These are phyloP conservation scores for Endocarpon pusillum DNA, from an alignment of 495 filamentous ascomycete genomes.

Conservation along the genomic window DNA sequence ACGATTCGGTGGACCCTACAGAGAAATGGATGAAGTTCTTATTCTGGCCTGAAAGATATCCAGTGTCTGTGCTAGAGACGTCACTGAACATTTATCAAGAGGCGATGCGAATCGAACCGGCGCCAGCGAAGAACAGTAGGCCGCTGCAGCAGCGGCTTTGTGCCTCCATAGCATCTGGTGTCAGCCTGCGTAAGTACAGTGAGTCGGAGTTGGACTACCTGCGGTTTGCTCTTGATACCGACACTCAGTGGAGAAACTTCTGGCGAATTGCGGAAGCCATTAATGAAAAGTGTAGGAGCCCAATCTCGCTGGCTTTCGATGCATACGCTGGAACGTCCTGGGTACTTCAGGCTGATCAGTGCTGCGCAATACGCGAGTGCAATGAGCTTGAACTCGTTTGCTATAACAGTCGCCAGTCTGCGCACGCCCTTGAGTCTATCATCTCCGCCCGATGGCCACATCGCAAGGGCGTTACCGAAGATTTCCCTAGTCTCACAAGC, in stretches of 20 bases:
- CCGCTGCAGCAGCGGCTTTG: slow-evolving; percentile 51
- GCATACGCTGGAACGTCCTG: slow-evolving; percentile 53
- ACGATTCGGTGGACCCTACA: slow-evolving; percentile 44
- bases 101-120: slow-evolving; percentile 25
- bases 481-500: too few relatives aligned
- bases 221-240: slow-evolving; percentile 48
- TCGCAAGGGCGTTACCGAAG: too few relatives aligned
- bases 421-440: neutral
- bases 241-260: slow-evolving; percentile 79
- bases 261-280: slow-evolving; percentile 73
- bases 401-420: slow-evolving; percentile 26
- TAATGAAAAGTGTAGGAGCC: slow-evolving; percentile 67
- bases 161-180: slow-evolving; percentile 45
- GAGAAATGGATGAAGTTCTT: slow-evolving; percentile 61
- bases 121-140: slow-evolving; percentile 25
- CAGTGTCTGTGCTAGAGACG: slow-evolving; percentile 61
- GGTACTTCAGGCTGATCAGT: slow-evolving; percentile 61
- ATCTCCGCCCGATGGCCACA: neutral
- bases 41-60: slow-evolving; percentile 64
- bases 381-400: slow-evolving; percentile 55
- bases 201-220: slow-evolving; percentile 55
- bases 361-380: slow-evolving; percentile 62
- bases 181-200: slow-evolving; percentile 38
- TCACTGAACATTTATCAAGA: slow-evolving; percentile 59
- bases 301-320: slow-evolving; percentile 60